Evolutionary conservation across 2,329 filamentous ascomycete species (phyloP), one percentile per base, ranked within the genome.

Genomic region (Talaromyces sp.): DNA sequence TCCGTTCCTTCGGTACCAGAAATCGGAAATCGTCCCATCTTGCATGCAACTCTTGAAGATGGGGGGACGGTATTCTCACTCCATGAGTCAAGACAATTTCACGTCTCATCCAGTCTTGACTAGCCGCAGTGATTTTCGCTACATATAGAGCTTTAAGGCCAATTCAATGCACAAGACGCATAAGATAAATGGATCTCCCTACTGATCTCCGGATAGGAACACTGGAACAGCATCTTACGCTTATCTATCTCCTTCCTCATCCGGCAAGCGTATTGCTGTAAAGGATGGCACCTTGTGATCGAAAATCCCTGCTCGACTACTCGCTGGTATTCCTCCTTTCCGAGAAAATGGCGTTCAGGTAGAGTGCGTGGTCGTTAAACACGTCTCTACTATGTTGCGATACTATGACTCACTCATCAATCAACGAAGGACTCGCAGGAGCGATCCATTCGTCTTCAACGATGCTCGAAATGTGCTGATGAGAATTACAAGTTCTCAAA

Each of bases 1-100:
- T 41, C 56, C 56, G 56, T 59, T 59, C 56, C 56, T 59, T 41
- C 37, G 56, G 56, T 59, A 43, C 56, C 56, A 59, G 35, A 31
- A 50, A 22, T 59, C 27, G 52, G 50, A 33, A 35, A 54, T 37
- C 47, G 22, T 50, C 24, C 47, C 45, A 24, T 47, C 33, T 37
- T 56, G 50, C 33, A 56, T 37, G 33, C 19, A 22, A 56, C 33
- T 11, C 3, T 56, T 54, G 50, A 39, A 22, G 31, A 39, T 24
- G 19, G 6, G 52, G 33, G 52, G n/a, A 56, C 13, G 31, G 16
- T 22, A 24, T 3, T 56, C 1, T 37, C 6, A 9, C 11, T 39
- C 39, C 52, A 22, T 39, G 33, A 19, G 49, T 24, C 19, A 31
- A 54, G 31, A 35, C 7, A 19, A 19, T 2, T 47, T 22, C 19